phyloP scores from a whole-genome alignment of 352 stramenopile species.

The Saprolegnia parasitica region DNA sequence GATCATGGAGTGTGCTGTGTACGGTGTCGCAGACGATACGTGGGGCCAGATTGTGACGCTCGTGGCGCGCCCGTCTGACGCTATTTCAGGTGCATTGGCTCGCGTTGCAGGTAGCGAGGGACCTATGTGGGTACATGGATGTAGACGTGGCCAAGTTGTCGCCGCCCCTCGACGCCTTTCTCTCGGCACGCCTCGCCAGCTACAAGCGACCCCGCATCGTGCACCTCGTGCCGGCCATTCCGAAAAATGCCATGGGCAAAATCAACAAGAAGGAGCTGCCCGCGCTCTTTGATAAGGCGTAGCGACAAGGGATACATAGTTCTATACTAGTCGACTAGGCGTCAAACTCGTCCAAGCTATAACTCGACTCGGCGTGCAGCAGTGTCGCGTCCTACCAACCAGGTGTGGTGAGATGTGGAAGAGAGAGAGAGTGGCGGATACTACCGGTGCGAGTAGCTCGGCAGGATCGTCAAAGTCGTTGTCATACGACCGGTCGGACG shows the following conservation, averaged over 20 bases:
- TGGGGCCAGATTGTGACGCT: conserved; percentile 80
- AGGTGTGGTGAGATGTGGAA: background rate
- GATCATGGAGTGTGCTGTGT: conserved; percentile 79
- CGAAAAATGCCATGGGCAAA: conserved; percentile 93
- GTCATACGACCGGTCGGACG: background rate
- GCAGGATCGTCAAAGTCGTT: background rate
- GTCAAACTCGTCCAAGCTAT: conserved; percentile 5
- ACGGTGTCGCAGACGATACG: conserved; percentile 76
- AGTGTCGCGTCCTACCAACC: background rate
- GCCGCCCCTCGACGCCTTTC: conserved; percentile 48
- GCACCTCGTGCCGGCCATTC: conserved; percentile 75
- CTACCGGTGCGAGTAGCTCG: background rate
- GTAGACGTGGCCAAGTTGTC: conserved; percentile 29
- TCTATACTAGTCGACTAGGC: background rate
- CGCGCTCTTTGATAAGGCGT: conserved; percentile 27
- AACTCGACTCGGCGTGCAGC: background rate
- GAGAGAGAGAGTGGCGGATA: too few relatives aligned
- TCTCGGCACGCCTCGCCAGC: conserved; percentile 57
- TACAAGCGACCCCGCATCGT: conserved; percentile 79
- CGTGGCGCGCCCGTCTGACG: conserved; percentile 42
- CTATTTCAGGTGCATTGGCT: background rate
- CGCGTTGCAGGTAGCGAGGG: background rate
- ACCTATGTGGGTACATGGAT: background rate
- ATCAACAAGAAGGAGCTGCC: conserved; percentile 90
- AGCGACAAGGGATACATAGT: background rate